Percentiles rank a stretch among this genome's conserved stretches.
Evolutionary conservation across 768 basidiomycete genomes (phyloP).

Genomic region (Suillus alpinus): DNA sequence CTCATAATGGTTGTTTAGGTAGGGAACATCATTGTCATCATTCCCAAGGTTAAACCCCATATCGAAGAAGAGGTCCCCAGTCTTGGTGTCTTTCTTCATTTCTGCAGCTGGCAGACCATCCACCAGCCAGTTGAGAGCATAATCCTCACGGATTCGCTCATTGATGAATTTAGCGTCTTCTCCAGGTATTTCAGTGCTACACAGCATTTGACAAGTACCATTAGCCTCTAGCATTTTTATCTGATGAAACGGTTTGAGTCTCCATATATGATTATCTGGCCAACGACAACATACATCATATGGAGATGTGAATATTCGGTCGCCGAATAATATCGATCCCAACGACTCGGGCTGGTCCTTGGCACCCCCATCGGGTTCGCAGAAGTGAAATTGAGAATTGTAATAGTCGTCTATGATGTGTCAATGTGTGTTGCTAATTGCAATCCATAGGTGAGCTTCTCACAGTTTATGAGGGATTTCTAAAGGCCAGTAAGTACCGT

Average conservation of each 20-base stretch:
- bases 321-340: slow-evolving; percentile 95
- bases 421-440: slow-evolving; percentile 3
- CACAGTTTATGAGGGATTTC: slow-evolving; percentile 93
- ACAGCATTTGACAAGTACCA: slow-evolving; percentile 74
- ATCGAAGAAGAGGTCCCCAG: slow-evolving; percentile 86
- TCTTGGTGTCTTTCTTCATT: slow-evolving; percentile 80
- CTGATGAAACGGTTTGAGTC: slow-evolving; percentile 33
- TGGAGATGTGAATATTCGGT: slow-evolving; percentile 88
- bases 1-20: slow-evolving; percentile 91
- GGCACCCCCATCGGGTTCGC: slow-evolving; percentile 71
- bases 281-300: slow-evolving; percentile 62
- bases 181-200: slow-evolving; percentile 54
- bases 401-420: slow-evolving; percentile 83
- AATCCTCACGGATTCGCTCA: slow-evolving; percentile 86
- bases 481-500: slow-evolving; percentile 26
- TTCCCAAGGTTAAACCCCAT: slow-evolving; percentile 91
- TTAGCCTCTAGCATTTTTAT: slow-evolving; percentile 81
- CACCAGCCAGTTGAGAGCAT: slow-evolving; percentile 91
- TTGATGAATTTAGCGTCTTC: slow-evolving; percentile 89
- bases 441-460: slow-evolving; percentile 2
- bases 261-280: slow-evolving; percentile 7
- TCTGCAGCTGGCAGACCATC: slow-evolving; percentile 94
- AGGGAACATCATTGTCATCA: slow-evolving; percentile 64
- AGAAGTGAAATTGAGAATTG: slow-evolving; percentile 82
- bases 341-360: slow-evolving; percentile 78